Evolutionary conservation across 371 early-diverging fungal genomes (phyloP).

Genomic region (Phascolomyces articulosus): DNA sequence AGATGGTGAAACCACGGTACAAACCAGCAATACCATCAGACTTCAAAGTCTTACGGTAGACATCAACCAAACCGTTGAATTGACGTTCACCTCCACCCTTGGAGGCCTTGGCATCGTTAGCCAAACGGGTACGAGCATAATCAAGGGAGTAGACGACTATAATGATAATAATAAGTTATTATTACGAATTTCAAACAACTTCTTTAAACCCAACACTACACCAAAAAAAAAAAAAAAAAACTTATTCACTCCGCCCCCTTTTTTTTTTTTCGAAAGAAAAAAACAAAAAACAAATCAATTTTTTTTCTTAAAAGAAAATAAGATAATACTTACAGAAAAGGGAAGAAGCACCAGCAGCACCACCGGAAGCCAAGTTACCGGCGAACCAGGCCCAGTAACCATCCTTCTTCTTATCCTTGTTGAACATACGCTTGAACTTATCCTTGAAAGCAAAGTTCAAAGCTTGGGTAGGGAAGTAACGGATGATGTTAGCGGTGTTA

Average conservation of each 20-base stretch:
- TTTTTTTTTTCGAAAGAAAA: conserved; percentile 1
- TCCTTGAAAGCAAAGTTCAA: conserved; percentile 87
- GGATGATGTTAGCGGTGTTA: conserved; percentile 82
- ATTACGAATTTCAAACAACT: background rate
- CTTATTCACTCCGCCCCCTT: too few species aligned
- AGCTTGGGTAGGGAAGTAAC: conserved; percentile 90
- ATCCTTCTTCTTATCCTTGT: conserved; percentile 64
- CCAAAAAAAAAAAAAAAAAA: too few species aligned
- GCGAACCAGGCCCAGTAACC: conserved; percentile 78
- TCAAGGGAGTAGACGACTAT: conserved; percentile 76
- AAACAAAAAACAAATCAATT: background rate
- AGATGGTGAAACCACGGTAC: conserved; percentile 83
- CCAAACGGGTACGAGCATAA: conserved; percentile 87
- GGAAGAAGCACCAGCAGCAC: conserved; percentile 20
- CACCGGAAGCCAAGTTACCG: conserved; percentile 78
- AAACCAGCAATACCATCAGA: conserved; percentile 78
- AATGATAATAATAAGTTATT: background rate
- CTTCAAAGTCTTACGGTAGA: conserved; percentile 71
- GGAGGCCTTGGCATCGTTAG: conserved; percentile 73
- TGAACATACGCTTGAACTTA: conserved; percentile 81
- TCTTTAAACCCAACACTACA: too few species aligned
- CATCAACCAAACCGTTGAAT: conserved; percentile 79
- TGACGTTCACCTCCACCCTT: conserved; percentile 74
- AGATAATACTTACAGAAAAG: conserved; percentile 14
- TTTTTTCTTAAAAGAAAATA: background rate